Conservation (phyloP, 2,329 filamentous ascomycete species). For the Apiospora malaysiana region DNA sequence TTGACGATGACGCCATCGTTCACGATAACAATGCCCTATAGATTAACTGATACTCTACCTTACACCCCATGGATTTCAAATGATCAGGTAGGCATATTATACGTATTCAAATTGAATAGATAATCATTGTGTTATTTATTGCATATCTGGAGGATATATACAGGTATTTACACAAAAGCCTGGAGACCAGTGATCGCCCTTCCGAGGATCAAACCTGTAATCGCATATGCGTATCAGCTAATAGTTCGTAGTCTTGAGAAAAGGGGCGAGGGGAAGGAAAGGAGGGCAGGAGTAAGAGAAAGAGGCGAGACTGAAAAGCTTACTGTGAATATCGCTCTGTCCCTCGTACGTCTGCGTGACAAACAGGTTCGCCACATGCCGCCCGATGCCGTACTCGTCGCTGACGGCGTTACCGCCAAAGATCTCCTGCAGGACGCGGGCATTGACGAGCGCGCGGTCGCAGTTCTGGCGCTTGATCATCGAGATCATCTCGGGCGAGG, state of each 20-base stretch:
- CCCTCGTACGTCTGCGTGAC: slow-evolving; percentile 98
- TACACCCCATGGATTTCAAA: neutral
- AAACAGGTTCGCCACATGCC: slow-evolving; percentile 94
- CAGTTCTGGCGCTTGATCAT: slow-evolving; percentile 99
- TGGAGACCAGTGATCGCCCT: slow-evolving; percentile 74
- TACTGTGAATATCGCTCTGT: slow-evolving; percentile 96
- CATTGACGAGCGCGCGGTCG: slow-evolving; percentile 82
- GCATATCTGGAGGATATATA: neutral
- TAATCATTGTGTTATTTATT: neutral
- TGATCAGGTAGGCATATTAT: no score
- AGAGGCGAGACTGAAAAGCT: slow-evolving; percentile 41
- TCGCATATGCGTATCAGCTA: slow-evolving; percentile 17
- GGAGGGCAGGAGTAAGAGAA: neutral
- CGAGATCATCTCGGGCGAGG: slow-evolving; percentile 92
- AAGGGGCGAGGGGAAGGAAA: neutral
- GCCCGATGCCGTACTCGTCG: slow-evolving; percentile 93
- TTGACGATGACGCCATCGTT: slow-evolving; percentile 2
- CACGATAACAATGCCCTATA: neutral
- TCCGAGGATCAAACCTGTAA: slow-evolving; percentile 68
- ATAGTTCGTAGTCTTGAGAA: neutral
- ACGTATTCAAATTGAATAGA: no score
- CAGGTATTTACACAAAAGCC: slow-evolving; percentile 69
- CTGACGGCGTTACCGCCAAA: slow-evolving; percentile 98
- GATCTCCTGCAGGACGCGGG: slow-evolving; percentile 85
- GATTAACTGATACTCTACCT: neutral